Evolutionary conservation across 2,329 filamentous ascomycete genomes (phyloP).

Genomic region (Colletotrichum simmondsii): DNA sequence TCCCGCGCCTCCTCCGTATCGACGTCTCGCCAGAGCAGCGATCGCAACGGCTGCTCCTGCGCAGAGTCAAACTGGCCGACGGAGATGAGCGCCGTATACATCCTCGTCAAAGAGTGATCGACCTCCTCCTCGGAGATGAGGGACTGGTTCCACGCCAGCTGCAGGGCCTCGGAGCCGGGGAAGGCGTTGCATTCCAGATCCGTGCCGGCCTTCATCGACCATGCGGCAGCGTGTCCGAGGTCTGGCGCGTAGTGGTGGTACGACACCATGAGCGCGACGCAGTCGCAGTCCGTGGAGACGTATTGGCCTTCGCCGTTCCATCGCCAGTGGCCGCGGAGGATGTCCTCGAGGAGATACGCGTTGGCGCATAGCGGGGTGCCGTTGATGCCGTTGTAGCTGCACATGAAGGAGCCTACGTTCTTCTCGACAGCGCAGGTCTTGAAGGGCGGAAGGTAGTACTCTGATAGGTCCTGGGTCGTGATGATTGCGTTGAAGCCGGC

Average conservation of each 20-base stretch:
- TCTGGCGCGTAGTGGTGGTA: constrained; percentile 23
- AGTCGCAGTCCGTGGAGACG: constrained; percentile 73
- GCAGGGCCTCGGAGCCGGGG: constrained; percentile 19
- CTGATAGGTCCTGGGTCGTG: constrained; percentile 69
- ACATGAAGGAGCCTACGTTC: constrained; percentile 69
- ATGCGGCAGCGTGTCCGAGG: constrained; percentile 46
- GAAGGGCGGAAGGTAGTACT: constrained; percentile 77
- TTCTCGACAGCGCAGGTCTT: constrained; percentile 70
- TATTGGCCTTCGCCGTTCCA: constrained; percentile 71
- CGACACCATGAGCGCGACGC: constrained; percentile 27
- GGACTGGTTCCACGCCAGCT: constrained; percentile 43
- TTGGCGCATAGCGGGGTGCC: constrained; percentile 73
- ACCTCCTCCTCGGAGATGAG: constrained; percentile 42
- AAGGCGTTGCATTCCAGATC: constrained; percentile 45
- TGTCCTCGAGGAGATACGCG: constrained; percentile 68
- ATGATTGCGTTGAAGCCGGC: constrained; percentile 68
- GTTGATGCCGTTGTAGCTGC: constrained; percentile 73
- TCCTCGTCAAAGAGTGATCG: constrained; percentile 60
- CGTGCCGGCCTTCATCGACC: constrained; percentile 47
- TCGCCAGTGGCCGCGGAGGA: constrained; percentile 74
- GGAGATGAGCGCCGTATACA: constrained; percentile 64
- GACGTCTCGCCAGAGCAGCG: constrained; percentile 66
- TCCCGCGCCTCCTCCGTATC: constrained; percentile 62
- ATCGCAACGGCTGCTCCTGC: constrained; percentile 55
- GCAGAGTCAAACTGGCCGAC: constrained; percentile 68